Evolutionary conservation across 2,329 filamentous ascomycete species (phyloP).

Genomic region (Stachybotrys chartarum): DNA sequence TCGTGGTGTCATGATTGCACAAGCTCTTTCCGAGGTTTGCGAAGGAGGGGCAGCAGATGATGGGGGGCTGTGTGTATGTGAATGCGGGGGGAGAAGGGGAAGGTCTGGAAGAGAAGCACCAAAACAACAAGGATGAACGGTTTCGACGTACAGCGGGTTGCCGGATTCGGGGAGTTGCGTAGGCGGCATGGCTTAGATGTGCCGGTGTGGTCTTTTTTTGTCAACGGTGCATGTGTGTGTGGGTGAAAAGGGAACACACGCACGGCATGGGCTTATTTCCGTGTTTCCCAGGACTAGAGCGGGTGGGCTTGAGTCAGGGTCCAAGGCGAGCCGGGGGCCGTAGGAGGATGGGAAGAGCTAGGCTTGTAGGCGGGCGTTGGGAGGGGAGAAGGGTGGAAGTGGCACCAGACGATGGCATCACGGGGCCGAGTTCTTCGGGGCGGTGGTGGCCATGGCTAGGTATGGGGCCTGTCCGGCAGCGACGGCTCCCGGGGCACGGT

Average conservation of each 20-base stretch:
- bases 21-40: too few relatives aligned
- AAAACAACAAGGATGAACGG: not conserved
- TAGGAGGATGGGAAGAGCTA: not conserved
- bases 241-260: not conserved
- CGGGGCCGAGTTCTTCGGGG: not conserved
- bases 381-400: not conserved
- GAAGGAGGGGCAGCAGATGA: not conserved
- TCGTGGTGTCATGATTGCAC: too few relatives aligned
- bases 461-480: not conserved
- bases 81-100: not conserved
- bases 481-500: not conserved
- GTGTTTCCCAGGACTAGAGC: not conserved
- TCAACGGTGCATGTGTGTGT: not conserved
- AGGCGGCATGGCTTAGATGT: constrained; percentile 28
- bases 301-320: not conserved
- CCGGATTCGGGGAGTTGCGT: constrained; percentile 39
- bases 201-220: not conserved
- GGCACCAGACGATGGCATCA: not conserved
- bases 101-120: too few relatives aligned
- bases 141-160: constrained; percentile 36
- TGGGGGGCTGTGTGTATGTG: too few relatives aligned
- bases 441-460: not conserved
- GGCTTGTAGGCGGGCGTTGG: too few relatives aligned
- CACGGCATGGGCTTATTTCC: not conserved
- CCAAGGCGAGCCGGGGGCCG: not conserved